These are phyloP conservation scores for Dalechampia spathulata DNA, from an alignment of 441 rosid species.

Conservation along the genomic window DNA sequence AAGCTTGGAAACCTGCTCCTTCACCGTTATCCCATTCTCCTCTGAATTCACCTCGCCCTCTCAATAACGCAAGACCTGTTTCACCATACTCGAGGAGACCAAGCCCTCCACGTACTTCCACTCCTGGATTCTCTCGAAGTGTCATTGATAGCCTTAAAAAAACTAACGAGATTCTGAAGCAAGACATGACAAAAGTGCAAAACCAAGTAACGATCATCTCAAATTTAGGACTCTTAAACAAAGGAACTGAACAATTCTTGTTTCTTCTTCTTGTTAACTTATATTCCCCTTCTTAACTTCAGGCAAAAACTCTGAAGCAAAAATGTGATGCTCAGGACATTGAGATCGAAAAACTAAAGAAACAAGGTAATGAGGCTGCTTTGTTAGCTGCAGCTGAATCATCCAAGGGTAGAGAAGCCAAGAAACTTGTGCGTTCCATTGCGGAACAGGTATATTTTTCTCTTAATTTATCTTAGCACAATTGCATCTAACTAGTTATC, in stretches of 20 bases:
- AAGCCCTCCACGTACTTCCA: constrained; percentile 57
- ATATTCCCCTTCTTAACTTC: constrained; percentile 15
- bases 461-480: neutral
- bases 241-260: neutral
- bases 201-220: constrained; percentile 43
- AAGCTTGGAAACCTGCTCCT: constrained; percentile 44
- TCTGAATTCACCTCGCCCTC: constrained; percentile 21
- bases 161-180: constrained; percentile 70
- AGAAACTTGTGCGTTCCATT: constrained; percentile 40
- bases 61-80: constrained; percentile 36
- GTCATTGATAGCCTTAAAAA: constrained; percentile 80
- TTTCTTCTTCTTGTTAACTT: too few relatives aligned
- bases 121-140: constrained; percentile 60
- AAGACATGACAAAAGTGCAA: constrained; percentile 62
- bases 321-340: constrained; percentile 51
- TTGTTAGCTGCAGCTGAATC: constrained; percentile 40
- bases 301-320: constrained; percentile 54
- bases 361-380: constrained; percentile 36
- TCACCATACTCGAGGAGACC: constrained; percentile 66
- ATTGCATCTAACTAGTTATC: too few relatives aligned
- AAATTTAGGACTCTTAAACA: constrained; percentile 8
- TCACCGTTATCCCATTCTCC: constrained; percentile 17
- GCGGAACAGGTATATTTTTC: constrained; percentile 41
- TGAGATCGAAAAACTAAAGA: constrained; percentile 45
- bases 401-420: constrained; percentile 44